phyloP scores from a whole-genome alignment of 768 basidiomycete genomes.

The Pisolithus microcarpus region DNA sequence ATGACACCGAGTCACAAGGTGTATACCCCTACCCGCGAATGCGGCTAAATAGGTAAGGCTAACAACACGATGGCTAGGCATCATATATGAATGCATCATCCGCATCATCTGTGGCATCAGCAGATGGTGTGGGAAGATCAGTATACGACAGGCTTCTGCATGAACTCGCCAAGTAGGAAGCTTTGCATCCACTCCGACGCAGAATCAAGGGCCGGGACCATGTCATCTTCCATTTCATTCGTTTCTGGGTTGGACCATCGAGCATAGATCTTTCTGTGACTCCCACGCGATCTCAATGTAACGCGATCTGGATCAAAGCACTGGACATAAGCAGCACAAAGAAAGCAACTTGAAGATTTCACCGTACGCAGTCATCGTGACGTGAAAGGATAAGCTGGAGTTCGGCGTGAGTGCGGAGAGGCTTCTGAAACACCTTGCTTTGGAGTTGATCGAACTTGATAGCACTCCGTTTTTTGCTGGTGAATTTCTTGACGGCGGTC shows the following conservation, averaged over 20 bases:
- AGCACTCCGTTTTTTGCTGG: neutral
- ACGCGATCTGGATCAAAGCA: neutral
- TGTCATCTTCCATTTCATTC: neutral
- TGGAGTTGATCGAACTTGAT: neutral
- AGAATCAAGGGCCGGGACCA: neutral
- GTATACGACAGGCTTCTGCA: neutral
- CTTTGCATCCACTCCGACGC: neutral
- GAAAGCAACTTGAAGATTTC: neutral
- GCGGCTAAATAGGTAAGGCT: no score
- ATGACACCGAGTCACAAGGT: no score
- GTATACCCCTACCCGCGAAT: no score
- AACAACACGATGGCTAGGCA: no score
- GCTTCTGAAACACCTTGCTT: neutral
- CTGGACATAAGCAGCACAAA: neutral
- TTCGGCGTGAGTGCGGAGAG: neutral
- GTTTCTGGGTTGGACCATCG: neutral
- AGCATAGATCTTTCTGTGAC: neutral
- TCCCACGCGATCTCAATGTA: neutral
- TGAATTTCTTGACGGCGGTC: neutral
- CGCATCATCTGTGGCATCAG: neutral
- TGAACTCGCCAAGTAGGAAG: neutral
- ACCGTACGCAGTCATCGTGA: neutral
- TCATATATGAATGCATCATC: no score
- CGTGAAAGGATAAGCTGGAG: neutral
- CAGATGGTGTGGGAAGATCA: neutral